Conservation (phyloP, 2,329 filamentous ascomycete species). For the Zymoseptoria pseudotritici region DNA sequence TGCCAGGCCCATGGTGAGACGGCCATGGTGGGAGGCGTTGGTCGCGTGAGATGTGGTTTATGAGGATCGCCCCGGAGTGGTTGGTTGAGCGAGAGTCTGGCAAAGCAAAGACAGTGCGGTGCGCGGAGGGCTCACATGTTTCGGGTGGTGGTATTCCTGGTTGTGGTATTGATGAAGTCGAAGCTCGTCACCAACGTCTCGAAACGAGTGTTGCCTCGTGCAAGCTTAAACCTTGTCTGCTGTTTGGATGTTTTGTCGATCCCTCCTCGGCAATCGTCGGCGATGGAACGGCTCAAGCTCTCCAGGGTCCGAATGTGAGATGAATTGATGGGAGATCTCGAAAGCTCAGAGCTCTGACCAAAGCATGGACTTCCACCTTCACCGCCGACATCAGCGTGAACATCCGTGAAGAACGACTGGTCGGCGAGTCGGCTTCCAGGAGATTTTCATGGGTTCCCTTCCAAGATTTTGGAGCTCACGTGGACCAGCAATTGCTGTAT, state of each 20-base stretch:
- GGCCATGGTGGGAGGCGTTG: slow-evolving; percentile 7
- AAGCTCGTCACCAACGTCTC: neutral
- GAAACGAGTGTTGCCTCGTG: neutral
- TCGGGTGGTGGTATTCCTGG: neutral
- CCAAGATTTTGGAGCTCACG: too few relatives aligned
- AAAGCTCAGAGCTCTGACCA: too few relatives aligned
- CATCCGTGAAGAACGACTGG: too few relatives aligned
- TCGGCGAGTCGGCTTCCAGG: too few relatives aligned
- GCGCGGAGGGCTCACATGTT: neutral
- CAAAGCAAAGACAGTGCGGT: neutral
- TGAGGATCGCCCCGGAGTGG: neutral
- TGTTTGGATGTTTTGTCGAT: neutral
- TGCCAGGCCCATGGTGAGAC: slow-evolving; percentile 15
- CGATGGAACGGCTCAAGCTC: too few relatives aligned
- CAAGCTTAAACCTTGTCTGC: neutral
- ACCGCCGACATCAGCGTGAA: too few relatives aligned
- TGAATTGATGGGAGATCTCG: too few relatives aligned
- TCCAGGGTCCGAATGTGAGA: too few relatives aligned
- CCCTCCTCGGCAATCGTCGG: neutral
- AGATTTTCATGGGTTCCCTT: too few relatives aligned
- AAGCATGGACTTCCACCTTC: too few relatives aligned
- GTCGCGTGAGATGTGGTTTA: neutral
- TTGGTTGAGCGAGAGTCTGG: neutral
- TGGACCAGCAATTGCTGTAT: neutral
- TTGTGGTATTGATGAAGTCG: neutral